Evolutionary conservation across 768 basidiomycete species (phyloP), one percentile per base, ranked within the genome.

Genomic region (Psilocybe cubensis): DNA sequence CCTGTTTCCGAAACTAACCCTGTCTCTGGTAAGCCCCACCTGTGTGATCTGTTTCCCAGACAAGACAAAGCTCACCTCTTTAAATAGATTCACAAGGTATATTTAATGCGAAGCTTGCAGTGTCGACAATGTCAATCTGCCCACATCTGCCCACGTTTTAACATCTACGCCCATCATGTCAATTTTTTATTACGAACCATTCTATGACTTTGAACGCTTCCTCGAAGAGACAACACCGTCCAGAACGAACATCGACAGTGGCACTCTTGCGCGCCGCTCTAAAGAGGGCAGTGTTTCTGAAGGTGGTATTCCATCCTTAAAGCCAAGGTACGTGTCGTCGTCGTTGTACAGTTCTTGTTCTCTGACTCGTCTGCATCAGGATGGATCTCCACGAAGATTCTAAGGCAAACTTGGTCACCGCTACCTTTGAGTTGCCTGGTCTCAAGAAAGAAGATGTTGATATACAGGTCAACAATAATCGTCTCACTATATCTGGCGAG

Each of bases 391-490:
- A 81, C 63, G 83, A 86, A 59, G 69, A 83, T 59, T 25, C 63
- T 0, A 72, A 77, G 14, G 69, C 62, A 29, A 83, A 84, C 65
- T 68, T 72, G 2, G 79, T 86, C 28, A 83, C 79, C 3, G 85
- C 83, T 23, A 71, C 76, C 3, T 84, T 88, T 63, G 85, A 88
- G 62, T 71, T 87, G 9, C 84, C 86, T 3, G 83, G 84, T 18
- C 25, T 87, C 45, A 77, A 76, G 65, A 79, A 81, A 40, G 79
- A 84, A 44, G 74, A 85, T 60, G 74, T 87, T 41, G 66, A 71
- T 44, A 80, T 88, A 54, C 83, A 85, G 61, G 65, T 85, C 24
- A 76, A 78, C 61, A 76, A 83, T 56, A 77, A 80, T 59, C 73
- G 77, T 10, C 74, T 88, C 52, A 79, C 69, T 45, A 66, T 86